Evolutionary conservation across 768 basidiomycete genomes (phyloP).

Genomic region (Xerocomus potaroensis): DNA sequence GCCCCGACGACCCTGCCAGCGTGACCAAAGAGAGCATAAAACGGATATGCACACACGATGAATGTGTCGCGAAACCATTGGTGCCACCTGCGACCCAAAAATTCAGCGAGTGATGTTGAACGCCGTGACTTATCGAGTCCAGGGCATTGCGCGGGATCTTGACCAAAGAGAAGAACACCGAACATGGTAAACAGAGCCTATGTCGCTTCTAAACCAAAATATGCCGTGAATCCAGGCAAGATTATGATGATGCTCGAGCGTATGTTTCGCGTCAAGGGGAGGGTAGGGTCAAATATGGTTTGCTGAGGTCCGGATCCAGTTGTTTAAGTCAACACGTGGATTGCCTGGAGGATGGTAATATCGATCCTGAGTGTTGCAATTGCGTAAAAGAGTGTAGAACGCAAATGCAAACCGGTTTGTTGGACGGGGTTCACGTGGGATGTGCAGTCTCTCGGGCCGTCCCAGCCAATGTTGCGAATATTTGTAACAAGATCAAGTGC

Average conservation of each 20-base stretch:
- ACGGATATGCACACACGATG: conserved; percentile 23
- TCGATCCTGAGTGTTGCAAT: conserved; percentile 37
- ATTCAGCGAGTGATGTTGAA: not conserved
- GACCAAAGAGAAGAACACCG: not conserved
- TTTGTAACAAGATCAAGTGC: conserved; percentile 48
- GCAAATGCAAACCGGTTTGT: conserved; percentile 36
- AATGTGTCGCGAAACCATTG: conserved; percentile 26
- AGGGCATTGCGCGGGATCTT: conserved; percentile 2
- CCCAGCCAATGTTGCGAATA: conserved; percentile 60
- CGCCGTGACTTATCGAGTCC: not conserved
- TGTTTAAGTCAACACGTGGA: conserved; percentile 43
- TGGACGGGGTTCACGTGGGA: conserved; percentile 39
- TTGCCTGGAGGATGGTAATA: conserved; percentile 42
- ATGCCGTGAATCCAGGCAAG: conserved; percentile 41
- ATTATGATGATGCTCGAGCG: conserved; percentile 43
- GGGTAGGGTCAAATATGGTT: conserved; percentile 30
- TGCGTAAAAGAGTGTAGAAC: conserved; percentile 26
- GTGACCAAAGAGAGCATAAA: conserved; percentile 41
- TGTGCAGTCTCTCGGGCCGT: conserved; percentile 37
- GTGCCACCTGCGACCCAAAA: no score
- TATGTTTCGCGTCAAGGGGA: conserved; percentile 24
- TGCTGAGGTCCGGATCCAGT: conserved; percentile 23
- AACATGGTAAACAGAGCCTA: not conserved
- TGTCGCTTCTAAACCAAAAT: conserved; percentile 38
- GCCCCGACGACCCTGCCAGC: conserved; percentile 28